These are phyloP conservation scores for Benincasa hispida DNA, from an alignment of 306 rosid genomes.

Conservation along the genomic window DNA sequence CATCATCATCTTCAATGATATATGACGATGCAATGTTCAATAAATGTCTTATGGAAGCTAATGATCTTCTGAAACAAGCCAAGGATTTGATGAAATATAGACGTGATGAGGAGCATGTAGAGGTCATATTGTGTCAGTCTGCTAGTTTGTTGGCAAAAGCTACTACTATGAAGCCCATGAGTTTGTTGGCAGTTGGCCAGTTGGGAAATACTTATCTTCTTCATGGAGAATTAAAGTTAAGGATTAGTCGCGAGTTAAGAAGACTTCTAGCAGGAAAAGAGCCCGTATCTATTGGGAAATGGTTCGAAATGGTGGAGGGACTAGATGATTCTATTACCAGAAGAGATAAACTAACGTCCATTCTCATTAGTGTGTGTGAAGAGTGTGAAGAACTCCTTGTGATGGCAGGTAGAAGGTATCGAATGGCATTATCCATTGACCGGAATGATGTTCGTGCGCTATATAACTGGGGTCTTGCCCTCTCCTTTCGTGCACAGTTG, in stretches of 20 bases:
- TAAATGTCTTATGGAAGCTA: slow-evolving; percentile 64
- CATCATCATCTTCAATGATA: slow-evolving; percentile 36
- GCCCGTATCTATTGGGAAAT: slow-evolving; percentile 25
- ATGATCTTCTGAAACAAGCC: slow-evolving; percentile 55
- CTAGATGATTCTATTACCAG: slow-evolving; percentile 28
- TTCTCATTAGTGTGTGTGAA: slow-evolving; percentile 65
- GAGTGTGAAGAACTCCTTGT: slow-evolving; percentile 86
- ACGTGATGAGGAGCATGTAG: slow-evolving; percentile 49
- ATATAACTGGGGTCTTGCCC: slow-evolving; percentile 99
- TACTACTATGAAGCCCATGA: slow-evolving; percentile 69
- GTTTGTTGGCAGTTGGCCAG: slow-evolving; percentile 89
- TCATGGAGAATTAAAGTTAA: slow-evolving; percentile 86
- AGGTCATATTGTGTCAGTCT: slow-evolving; percentile 52
- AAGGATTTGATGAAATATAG: slow-evolving; percentile 46
- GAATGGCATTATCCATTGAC: slow-evolving; percentile 83
- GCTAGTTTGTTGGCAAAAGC: slow-evolving; percentile 73
- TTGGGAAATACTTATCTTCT: slow-evolving; percentile 85
- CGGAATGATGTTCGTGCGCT: slow-evolving; percentile 67
- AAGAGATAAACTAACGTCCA: slow-evolving; percentile 46
- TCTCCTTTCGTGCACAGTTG: slow-evolving; percentile 84
- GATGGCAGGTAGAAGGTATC: slow-evolving; percentile 89
- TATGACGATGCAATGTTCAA: slow-evolving; percentile 67
- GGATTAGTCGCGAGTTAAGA: slow-evolving; percentile 73
- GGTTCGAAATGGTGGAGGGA: slow-evolving; percentile 31
- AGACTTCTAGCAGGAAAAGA: slow-evolving; percentile 40